Percentiles rank a stretch among this genome's conserved stretches.
These are phyloP conservation scores for Tillandsia fasciculata DNA, from an alignment of 176 grass and related monocot species.

Conservation along the genomic window DNA sequence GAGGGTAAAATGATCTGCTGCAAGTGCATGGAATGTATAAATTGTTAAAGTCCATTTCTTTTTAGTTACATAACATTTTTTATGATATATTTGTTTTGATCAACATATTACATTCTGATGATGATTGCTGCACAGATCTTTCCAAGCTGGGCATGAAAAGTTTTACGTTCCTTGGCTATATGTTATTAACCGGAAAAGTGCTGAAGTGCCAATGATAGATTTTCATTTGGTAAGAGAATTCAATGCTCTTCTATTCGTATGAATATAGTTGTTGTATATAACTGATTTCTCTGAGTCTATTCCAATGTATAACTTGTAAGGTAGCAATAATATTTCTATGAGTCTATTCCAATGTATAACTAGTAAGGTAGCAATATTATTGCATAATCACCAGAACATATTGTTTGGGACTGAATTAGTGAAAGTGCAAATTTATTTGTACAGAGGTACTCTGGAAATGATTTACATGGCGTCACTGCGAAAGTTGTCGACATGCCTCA, in stretches of 20 bases:
- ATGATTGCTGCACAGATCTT: constrained; percentile 57
- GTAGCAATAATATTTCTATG: background rate
- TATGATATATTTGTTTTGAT: constrained; percentile 22
- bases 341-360: background rate
- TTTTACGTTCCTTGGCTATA: constrained; percentile 98
- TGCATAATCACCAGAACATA: background rate
- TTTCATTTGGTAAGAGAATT: constrained; percentile 80
- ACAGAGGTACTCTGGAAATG: constrained; percentile 87
- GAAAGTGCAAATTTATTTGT: constrained; percentile 21
- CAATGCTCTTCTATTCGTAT: background rate
- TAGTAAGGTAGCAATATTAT: background rate
- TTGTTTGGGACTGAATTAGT: constrained; percentile 9
- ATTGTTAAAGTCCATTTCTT: background rate
- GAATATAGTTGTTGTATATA: background rate
- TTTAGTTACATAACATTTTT: constrained; percentile 7
- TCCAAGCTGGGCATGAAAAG: constrained; percentile 95
- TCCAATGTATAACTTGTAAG: constrained; percentile 1
- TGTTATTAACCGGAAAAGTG: constrained; percentile 90
- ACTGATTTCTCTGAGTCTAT: background rate
- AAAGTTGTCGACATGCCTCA: constrained; percentile 98
- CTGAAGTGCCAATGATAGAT: constrained; percentile 91
- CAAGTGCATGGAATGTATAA: background rate
- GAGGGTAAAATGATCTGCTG: background rate
- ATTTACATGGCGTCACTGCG: constrained; percentile 86
- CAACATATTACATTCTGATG: background rate